Percentiles rank a stretch among this genome's conserved stretches.
Conservation (phyloP, 2,329 filamentous ascomycete species). For the Verticillium nonalfalfae region DNA sequence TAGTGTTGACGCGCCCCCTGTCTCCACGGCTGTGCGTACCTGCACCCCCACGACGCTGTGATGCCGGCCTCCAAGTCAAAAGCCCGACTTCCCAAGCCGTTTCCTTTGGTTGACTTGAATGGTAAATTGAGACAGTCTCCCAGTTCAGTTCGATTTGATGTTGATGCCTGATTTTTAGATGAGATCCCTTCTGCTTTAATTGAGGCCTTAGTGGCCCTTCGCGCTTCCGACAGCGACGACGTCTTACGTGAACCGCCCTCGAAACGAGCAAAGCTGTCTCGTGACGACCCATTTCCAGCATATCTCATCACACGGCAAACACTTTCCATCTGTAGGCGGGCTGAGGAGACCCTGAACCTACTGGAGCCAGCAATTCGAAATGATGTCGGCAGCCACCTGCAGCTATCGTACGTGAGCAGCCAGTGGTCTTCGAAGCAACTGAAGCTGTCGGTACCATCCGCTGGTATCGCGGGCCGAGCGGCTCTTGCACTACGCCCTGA, state of each 20-base stretch:
- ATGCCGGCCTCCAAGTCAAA: background rate
- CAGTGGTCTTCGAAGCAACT: background rate
- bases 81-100: background rate
- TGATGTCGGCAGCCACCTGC: background rate
- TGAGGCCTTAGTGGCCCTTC: slow-evolving; percentile 15
- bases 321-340: background rate
- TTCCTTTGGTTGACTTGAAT: background rate
- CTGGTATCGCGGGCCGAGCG: background rate
- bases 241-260: background rate
- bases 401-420: background rate
- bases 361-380: background rate
- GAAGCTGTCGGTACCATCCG: background rate
- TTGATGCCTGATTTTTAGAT: slow-evolving; percentile 10
- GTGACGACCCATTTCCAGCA: background rate
- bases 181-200: slow-evolving; percentile 16
- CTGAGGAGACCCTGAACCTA: background rate
- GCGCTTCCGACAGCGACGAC: background rate
- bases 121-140: background rate
- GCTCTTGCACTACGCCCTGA: background rate
- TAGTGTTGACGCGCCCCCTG: background rate
- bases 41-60: background rate
- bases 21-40: background rate
- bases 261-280: background rate
- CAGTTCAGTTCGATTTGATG: background rate
- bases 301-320: background rate